Evolutionary conservation across 2,329 filamentous ascomycete genomes (phyloP).

Genomic region (Penicillium thymicola): DNA sequence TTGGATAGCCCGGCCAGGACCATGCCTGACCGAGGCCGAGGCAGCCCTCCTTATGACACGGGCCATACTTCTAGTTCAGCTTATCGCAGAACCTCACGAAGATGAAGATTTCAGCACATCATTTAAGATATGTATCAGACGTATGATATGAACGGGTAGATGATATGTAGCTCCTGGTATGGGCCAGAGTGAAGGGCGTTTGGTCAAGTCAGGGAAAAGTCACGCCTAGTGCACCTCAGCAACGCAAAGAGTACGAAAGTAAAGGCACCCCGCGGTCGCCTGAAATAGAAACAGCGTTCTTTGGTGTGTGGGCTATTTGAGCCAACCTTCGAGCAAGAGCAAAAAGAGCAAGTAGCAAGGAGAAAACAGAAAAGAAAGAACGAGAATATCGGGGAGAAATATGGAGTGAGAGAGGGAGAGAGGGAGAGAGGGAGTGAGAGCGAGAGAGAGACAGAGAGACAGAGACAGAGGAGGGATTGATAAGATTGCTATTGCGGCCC

Average conservation of each 20-base stretch:
- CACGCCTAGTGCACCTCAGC: not conserved
- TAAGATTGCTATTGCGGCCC: conserved; percentile 23
- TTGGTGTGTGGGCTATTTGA: not conserved
- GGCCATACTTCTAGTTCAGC: conserved; percentile 32
- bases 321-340: not conserved
- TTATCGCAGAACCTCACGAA: conserved; percentile 20
- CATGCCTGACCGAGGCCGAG: conserved; percentile 34
- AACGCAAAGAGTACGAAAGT: not conserved
- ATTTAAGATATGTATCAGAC: not conserved
- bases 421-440: not conserved
- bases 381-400: not conserved
- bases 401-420: not conserved
- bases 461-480: conserved; percentile 3
- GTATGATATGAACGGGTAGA: not conserved
- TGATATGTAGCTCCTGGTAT: not conserved
- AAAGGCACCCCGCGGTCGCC: not conserved
- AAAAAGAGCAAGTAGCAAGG: not conserved
- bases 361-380: conserved; percentile 1
- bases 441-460: too few species aligned
- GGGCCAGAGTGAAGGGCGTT: not conserved
- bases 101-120: conserved; percentile 18
- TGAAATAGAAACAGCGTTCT: not conserved
- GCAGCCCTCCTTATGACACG: conserved; percentile 35
- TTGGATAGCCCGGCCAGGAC: conserved; percentile 32
- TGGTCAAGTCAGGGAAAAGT: not conserved